Base-by-base conservation (phyloP, 1,284 basidiomycete species). In the Peniophora sp. region DNA sequence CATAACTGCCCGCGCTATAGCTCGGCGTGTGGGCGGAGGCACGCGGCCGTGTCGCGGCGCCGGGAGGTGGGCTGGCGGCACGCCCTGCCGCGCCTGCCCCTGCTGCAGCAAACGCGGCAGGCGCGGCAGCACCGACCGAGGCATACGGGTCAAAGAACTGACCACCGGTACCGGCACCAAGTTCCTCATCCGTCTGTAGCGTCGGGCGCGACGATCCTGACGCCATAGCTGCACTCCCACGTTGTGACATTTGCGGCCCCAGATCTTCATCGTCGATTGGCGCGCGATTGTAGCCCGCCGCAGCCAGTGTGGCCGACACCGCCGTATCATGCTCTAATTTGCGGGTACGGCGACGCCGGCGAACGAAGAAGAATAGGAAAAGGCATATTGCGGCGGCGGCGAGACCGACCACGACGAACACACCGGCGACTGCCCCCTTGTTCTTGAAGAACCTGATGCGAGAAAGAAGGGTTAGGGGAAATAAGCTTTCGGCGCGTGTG, bases 331-430 rank as follows among this genome's bases (percentile, higher is more conserved):
- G 81, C 54, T 87, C 83, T 11, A 83, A 64, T 48, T 73, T 71
- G 39, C 68, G 74, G 42, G 70, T 78, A 24, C 79, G 73, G 42
- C 83, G 75, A 52, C 83, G 75, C 39, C 83, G 75, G 20, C 82
- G 79, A 53, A 86, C 64, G 50, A 79, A 83, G 63, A 88, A 88
- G 58, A 87, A 65, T 50, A 86, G 68, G 72, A 81, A 88, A 34
- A 88, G 69, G 35, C 81, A 62, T 52, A 90, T 84, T 10, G 85
- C 79, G 1, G 83, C 80, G 3, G 73, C 76, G 11, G 85, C 81
- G 22, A 90, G 73, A 35, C 85, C 88, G 11, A 88, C 84, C 27
- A 89, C 76, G 36, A 86, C 74, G 59, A 89, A 90, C 20, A 88
- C 85, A 44, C 81, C 88, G 5, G 80, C 80, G 3, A 90, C 87